Evolutionary conservation across 768 basidiomycete genomes (phyloP), one percentile per base, ranked within the genome.

Genomic region (Filobasidium floriforme): DNA sequence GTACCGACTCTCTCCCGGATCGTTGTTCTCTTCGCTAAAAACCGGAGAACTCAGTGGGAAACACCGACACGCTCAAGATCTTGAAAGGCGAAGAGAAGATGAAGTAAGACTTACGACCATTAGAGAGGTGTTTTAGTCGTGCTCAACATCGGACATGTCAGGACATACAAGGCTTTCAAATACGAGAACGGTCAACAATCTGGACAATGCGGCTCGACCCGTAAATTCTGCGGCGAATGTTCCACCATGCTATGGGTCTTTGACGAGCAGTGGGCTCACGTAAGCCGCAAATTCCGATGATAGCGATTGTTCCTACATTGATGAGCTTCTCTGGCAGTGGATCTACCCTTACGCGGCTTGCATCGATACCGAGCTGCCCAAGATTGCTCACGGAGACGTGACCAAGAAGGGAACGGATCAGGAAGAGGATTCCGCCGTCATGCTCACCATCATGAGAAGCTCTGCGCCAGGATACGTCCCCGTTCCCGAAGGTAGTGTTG

Each of bases 311-410:
- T 32, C 46, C 55, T 24, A 22, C 57, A 24, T 22, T 68, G 37
- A 18, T 24, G 40, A 26, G 15, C 54, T 14, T 57, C 28, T 66
- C 61, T 32, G 29, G 22, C 60, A 78, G 73, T 78, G 77, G 77
- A 74, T 78, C 62, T 77, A 78, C 67, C 77, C 77, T 5, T 78
- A 76, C 66, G 76, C 77, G 15, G 72, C 76, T 0, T 69, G 65
- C 24, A 77, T 78, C 62, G 77, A 78, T 60, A 66, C 75, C 65
- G 74, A 74, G 0, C 69, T 78, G 1, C 77, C 77, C 19, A 7
- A 66, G 11, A 61, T 75, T 24, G 24, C 24, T n/a, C 49, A 43
- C 22, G 55, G 43, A 0, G 54, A 60, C 4, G 26, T 61, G 7
- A 15, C 5, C 15, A 60, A 41, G 41, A 60, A 60, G 59, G 65